Base-by-base conservation (phyloP, 2,329 filamentous ascomycete genomes). In the Trichoderma brevicompactum region DNA sequence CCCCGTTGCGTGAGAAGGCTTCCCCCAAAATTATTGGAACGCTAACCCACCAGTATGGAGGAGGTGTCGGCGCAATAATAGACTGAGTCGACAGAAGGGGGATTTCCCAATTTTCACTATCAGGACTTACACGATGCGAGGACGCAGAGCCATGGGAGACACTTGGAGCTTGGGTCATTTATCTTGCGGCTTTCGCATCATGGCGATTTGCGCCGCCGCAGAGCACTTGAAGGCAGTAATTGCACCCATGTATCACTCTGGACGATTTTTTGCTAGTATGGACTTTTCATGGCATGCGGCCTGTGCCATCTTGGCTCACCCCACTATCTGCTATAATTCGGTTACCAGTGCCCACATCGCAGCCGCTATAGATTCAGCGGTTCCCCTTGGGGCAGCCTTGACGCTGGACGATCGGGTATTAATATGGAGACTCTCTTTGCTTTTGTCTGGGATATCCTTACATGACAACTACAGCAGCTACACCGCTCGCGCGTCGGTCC, bases 341-440 rank as follows among this genome's bases (percentile, higher is more conserved):
- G 59, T 38, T 62, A 48, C 59, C 49, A 62, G 59, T 62, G 49
- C 32, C 63, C 63, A 59, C 63, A 60, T 50, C 54, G 46, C 63
- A 60, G 63, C 63, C 54, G 63, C 63, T 59, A 58, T 50, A 59
- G 54, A 58, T 65, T 59, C 48, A 53, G 54, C 58, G 64, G 41
- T 54, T 65, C 64, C 64, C 50, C 48, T 65, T 55, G 64, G 59
- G 64, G 64, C 56, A 65, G 48, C 50, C 56, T 54, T 65, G 64
- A 63, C n/a, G 49, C 59, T 61, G 56, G 59, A 52, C 50, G 49
- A 65, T 61, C 48, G 48, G 52, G 56, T 60, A 65, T 38, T 54
- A 44, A 44, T 34, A 53, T 62, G 61, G 64, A 13, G 48, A 44
- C 50, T 58, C 23, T 50, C 23, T 65, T 55, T 55, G 49, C n/a